Evolutionary conservation across 768 basidiomycete species (phyloP).

Genomic region (Leucogyrophana mollusca): DNA sequence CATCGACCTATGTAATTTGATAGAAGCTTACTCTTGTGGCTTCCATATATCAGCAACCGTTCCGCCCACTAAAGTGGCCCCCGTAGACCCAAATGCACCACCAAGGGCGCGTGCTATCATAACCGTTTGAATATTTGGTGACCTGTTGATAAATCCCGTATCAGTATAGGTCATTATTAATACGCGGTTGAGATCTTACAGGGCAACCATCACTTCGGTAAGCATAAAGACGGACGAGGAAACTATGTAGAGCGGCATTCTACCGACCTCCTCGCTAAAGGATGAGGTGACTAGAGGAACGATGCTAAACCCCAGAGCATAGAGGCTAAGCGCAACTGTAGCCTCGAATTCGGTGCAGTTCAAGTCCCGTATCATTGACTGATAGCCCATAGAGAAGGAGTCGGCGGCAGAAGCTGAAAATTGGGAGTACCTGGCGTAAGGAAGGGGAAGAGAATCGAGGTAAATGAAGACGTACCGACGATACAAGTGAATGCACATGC

Average conservation of each 20-base stretch:
- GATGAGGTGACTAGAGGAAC: constrained; percentile 66
- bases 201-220: constrained; percentile 44
- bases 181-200: constrained; percentile 15
- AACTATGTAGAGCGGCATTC: constrained; percentile 56
- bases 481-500: constrained; percentile 33
- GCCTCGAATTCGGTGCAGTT: constrained; percentile 45
- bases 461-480: constrained; percentile 21
- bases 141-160: constrained; percentile 22
- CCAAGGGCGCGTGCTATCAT: constrained; percentile 63
- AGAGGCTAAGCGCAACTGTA: constrained; percentile 50
- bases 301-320: constrained; percentile 59
- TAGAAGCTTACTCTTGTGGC: constrained; percentile 49
- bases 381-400: constrained; percentile 54
- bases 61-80: constrained; percentile 74
- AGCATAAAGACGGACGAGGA: constrained; percentile 48
- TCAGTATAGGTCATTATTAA: not conserved
- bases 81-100: constrained; percentile 68
- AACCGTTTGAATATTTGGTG: constrained; percentile 57
- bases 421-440: not conserved
- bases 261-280: constrained; percentile 72
- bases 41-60: constrained; percentile 71
- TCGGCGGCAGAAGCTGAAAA: constrained; percentile 46
- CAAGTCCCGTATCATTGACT: constrained; percentile 51
- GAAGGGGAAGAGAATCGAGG: too few relatives aligned
- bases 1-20: not conserved